Percentiles rank a stretch among this genome's conserved stretches.
phyloP scores from a whole-genome alignment of 805 yeast genomes.

The Zygosaccharomyces bisporus region DNA sequence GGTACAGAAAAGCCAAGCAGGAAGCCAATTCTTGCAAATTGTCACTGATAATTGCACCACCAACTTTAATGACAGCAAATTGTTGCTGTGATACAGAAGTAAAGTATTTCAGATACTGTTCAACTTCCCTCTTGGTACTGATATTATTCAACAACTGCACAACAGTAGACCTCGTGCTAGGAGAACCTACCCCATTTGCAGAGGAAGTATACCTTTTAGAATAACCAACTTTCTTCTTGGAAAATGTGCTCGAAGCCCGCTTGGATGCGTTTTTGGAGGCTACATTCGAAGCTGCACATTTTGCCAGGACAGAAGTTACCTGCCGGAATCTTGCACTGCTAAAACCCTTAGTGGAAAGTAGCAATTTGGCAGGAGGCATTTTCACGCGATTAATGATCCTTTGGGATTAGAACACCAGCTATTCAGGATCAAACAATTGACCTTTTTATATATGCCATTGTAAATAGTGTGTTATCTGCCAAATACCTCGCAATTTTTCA shows the following conservation, averaged over 20 bases:
- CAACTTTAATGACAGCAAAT: slow-evolving; percentile 97
- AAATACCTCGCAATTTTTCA: slow-evolving; percentile 7
- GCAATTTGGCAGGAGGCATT: slow-evolving; percentile 31
- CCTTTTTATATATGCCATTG: slow-evolving; percentile 1
- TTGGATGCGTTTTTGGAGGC: slow-evolving; percentile 10
- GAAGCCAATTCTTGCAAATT: slow-evolving; percentile 91
- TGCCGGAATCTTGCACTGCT: slow-evolving; percentile 21
- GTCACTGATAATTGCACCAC: slow-evolving; percentile 97
- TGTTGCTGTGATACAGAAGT: slow-evolving; percentile 95
- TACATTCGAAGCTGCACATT: slow-evolving; percentile 19
- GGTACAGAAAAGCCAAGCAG: slow-evolving; percentile 92
- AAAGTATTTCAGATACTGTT: slow-evolving; percentile 93
- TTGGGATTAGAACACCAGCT: neutral
- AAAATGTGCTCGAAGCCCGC: slow-evolving; percentile 9
- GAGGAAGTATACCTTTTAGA: slow-evolving; percentile 28
- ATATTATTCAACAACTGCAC: slow-evolving; percentile 92
- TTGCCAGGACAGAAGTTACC: slow-evolving; percentile 18
- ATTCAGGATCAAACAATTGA: neutral
- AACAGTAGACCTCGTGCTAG: slow-evolving; percentile 82
- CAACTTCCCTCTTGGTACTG: slow-evolving; percentile 97
- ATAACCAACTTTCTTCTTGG: slow-evolving; percentile 28
- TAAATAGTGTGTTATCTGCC: neutral
- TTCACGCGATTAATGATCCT: neutral
- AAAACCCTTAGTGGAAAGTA: slow-evolving; percentile 28
- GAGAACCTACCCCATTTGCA: slow-evolving; percentile 28